phyloP scores from a whole-genome alignment of 1,284 basidiomycete species.

The Pseudozyma flocculosa region DNA sequence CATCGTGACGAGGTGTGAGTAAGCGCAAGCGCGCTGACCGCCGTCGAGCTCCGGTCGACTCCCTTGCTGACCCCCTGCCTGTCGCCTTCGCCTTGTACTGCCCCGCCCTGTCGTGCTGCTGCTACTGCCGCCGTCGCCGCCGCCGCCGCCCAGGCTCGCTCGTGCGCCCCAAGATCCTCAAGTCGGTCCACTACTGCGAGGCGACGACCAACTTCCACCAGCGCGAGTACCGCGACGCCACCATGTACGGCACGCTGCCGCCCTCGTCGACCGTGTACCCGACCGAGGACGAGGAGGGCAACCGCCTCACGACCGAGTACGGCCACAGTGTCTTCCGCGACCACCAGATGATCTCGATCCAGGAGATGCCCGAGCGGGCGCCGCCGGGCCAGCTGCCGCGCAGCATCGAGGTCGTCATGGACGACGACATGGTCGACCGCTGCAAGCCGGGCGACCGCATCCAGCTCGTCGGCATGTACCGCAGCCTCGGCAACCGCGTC shows the following conservation, averaged over 20 bases:
- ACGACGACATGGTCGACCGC: slow-evolving; percentile 93
- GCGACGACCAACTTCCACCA: slow-evolving; percentile 80
- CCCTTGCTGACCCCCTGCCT: neutral
- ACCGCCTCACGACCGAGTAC: slow-evolving; percentile 85
- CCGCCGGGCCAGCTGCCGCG: slow-evolving; percentile 95
- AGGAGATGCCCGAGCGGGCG: slow-evolving; percentile 99
- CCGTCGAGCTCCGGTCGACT: no score
- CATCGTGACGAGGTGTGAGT: slow-evolving; percentile 87
- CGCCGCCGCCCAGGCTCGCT: slow-evolving; percentile 69
- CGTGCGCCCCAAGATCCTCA: slow-evolving; percentile 96
- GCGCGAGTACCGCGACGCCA: slow-evolving; percentile 89
- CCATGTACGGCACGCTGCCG: slow-evolving; percentile 74
- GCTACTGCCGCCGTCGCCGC: no score
- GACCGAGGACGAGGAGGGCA: slow-evolving; percentile 85
- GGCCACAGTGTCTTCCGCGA: slow-evolving; percentile 90
- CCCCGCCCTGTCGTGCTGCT: no score
- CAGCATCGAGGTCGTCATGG: slow-evolving; percentile 91
- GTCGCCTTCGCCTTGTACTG: no score
- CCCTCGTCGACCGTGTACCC: slow-evolving; percentile 65
- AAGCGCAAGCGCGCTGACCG: neutral
- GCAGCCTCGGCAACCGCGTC: slow-evolving; percentile 83
- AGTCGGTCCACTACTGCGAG: slow-evolving; percentile 92
- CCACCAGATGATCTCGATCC: slow-evolving; percentile 95
- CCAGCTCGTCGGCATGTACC: slow-evolving; percentile 92
- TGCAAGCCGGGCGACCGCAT: slow-evolving; percentile 98